Base-by-base conservation (phyloP, 495 filamentous ascomycete species). In the Letharia columbiana region DNA sequence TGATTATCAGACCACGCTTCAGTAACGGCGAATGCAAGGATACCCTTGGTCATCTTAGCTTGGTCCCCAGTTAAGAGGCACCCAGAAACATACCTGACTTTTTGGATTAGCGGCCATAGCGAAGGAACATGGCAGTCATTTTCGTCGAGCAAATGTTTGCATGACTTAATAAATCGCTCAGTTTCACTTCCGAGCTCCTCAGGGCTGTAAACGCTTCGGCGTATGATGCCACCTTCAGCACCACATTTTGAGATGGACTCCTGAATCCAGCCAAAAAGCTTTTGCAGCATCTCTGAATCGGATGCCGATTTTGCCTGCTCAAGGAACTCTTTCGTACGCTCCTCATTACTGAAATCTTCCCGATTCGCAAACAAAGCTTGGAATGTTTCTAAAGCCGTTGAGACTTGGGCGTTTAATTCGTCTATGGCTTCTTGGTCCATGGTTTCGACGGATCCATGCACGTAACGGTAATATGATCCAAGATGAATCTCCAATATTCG, bases 331-430 rank as follows among this genome's bases (percentile, higher is more conserved):
- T 12, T 28, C 11, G 54, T 52, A 3, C n/a, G 15, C 2, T 63
- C 17, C 28, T 57, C 37, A 20, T 44, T 12, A 15, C 40, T 20
- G 20, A 67, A 67, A 5, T 62, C 40, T 5, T 64, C 6, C 23
- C 13, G 12, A 8, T 64, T 33, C 18, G 61, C 60, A 52, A 67
- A 67, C 1, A 67, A 12, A 1, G 61, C 66, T 37, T 49, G 37
- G 18, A 67, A 64, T 6, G 33, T 41, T 2, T 67, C 61, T 15
- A 65, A 8, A 0, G 61, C 66, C 18, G 61, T 67, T 44, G 31
- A 13, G 28, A 31, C 33, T 6, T 62, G 33, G 15, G 17, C n/a
- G 8, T 41, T 8, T 6, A 63, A 18, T 39, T 64, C 66, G 18
- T 67, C 60, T 8, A 6, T 15, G 2, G 4, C 12, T 56, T 65